Percentiles rank a stretch among this genome's conserved stretches.
These are phyloP conservation scores for Termitomyces sp. DNA, from an alignment of 768 basidiomycete species.

Conservation along the genomic window DNA sequence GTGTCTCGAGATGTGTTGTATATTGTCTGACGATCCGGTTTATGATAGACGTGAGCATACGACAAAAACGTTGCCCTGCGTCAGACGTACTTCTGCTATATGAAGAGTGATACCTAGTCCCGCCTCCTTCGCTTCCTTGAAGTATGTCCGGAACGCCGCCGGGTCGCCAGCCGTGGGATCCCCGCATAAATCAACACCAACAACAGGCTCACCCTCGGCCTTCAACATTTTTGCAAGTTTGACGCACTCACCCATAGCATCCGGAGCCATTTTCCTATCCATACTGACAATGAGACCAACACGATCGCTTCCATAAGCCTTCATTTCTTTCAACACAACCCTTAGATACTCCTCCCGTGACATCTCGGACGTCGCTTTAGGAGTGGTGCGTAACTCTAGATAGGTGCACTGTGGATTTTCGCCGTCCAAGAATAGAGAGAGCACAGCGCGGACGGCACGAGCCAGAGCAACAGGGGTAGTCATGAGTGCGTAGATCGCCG, in stretches of 20 bases:
- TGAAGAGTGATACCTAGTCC: slow-evolving; percentile 76
- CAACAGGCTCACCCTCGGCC: slow-evolving; percentile 52
- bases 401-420: slow-evolving; percentile 54
- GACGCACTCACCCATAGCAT: slow-evolving; percentile 50
- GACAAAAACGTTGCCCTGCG: not conserved
- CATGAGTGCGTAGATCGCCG: slow-evolving; percentile 74
- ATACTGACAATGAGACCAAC: slow-evolving; percentile 68
- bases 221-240: slow-evolving; percentile 51
- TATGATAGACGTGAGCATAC: not conserved
- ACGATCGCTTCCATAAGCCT: slow-evolving; percentile 41
- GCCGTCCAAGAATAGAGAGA: slow-evolving; percentile 54
- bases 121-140: slow-evolving; percentile 48
- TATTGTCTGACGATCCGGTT: slow-evolving; percentile 28
- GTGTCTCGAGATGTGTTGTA: slow-evolving; percentile 54
- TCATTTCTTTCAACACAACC: slow-evolving; percentile 61
- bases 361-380: slow-evolving; percentile 55
- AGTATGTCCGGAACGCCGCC: slow-evolving; percentile 40
- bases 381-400: slow-evolving; percentile 82
- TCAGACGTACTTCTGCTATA: slow-evolving; percentile 65
- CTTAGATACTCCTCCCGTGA: slow-evolving; percentile 54
- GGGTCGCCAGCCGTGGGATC: slow-evolving; percentile 63
- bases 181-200: slow-evolving; percentile 81
- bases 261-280: slow-evolving; percentile 62
- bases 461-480: slow-evolving; percentile 50
- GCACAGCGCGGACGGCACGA: slow-evolving; percentile 58